phyloP scores from a whole-genome alignment of 169 alveolate species.

The Miamiensis avidus region DNA sequence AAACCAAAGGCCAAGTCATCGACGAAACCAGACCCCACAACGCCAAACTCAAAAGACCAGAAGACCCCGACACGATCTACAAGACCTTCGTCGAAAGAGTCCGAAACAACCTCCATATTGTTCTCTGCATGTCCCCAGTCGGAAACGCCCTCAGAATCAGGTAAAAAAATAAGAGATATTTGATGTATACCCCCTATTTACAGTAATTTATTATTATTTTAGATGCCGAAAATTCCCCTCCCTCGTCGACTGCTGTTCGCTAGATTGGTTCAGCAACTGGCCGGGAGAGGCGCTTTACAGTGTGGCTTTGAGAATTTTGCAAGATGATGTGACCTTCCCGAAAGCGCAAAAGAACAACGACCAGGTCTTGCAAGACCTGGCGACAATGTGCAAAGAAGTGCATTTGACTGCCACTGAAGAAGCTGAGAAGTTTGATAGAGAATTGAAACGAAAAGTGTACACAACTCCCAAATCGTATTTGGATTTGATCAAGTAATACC shows the following conservation, averaged over 20 bases:
- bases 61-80: slow-evolving; percentile 65
- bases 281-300: slow-evolving; percentile 85
- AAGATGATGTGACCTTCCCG: slow-evolving; percentile 31
- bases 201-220: too few relatives aligned
- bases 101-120: slow-evolving; percentile 76
- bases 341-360: not conserved
- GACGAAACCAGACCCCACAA: slow-evolving; percentile 49
- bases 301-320: slow-evolving; percentile 51
- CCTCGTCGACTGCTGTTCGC: slow-evolving; percentile 86
- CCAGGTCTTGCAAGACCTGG: slow-evolving; percentile 46
- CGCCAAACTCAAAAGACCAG: slow-evolving; percentile 47
- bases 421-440: slow-evolving; percentile 75
- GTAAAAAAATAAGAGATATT: too few relatives aligned
- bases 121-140: slow-evolving; percentile 86
- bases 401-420: slow-evolving; percentile 85
- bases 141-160: slow-evolving; percentile 86
- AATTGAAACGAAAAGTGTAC: slow-evolving; percentile 88
- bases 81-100: slow-evolving; percentile 82
- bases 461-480: slow-evolving; percentile 94
- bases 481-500: slow-evolving; percentile 87
- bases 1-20: slow-evolving; percentile 55
- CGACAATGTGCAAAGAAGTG: slow-evolving; percentile 86
- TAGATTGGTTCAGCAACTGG: slow-evolving; percentile 90
- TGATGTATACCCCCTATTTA: too few relatives aligned
- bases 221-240: slow-evolving; percentile 90